Evolutionary conservation across 192 early-diverging fungal species (phyloP).

Genomic region (Coemansia nantahalensis): DNA sequence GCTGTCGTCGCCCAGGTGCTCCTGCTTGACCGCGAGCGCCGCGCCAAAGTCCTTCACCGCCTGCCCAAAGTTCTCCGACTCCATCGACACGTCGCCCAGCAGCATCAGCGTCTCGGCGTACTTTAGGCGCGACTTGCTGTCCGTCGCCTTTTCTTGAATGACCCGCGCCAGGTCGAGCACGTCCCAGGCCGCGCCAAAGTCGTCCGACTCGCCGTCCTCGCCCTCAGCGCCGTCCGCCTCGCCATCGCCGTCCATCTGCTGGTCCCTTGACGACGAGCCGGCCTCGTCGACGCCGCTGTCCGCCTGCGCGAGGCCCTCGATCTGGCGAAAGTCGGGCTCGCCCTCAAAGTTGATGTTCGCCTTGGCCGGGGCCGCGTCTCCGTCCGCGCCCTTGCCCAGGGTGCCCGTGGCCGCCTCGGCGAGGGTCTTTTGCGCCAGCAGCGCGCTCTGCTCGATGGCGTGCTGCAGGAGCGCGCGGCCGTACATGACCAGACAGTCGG

Average conservation of each 20-base stretch:
- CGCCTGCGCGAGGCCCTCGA: slow-evolving; percentile 18
- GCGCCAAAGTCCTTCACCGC: slow-evolving; percentile 41
- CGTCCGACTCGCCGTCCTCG: slow-evolving; percentile 55
- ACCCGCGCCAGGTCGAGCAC: slow-evolving; percentile 81
- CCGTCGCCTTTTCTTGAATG: slow-evolving; percentile 64
- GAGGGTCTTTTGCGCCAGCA: slow-evolving; percentile 63
- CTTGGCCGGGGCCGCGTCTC: slow-evolving; percentile 16
- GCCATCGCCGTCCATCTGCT: slow-evolving; percentile 24
- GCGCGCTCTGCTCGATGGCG: slow-evolving; percentile 69
- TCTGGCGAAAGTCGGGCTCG: slow-evolving; percentile 55
- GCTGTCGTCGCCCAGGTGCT: slow-evolving; percentile 27
- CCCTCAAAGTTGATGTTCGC: slow-evolving; percentile 68
- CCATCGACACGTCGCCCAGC: slow-evolving; percentile 85
- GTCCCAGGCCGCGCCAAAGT: slow-evolving; percentile 77
- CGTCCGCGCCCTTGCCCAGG: slow-evolving; percentile 12
- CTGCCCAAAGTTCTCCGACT: slow-evolving; percentile 66
- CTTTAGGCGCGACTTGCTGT: slow-evolving; percentile 61
- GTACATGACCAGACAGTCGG: slow-evolving; percentile 70
- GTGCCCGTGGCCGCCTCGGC: slow-evolving; percentile 49
- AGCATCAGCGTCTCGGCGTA: slow-evolving; percentile 58
- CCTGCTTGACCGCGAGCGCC: slow-evolving; percentile 37
- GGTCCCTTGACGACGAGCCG: slow-evolving; percentile 39
- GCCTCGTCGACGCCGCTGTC: slow-evolving; percentile 27
- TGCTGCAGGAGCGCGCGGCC: slow-evolving; percentile 72
- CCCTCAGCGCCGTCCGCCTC: slow-evolving; percentile 35